These are phyloP conservation scores for Talaromyces proteolyticus DNA, from an alignment of 495 filamentous ascomycete species.

Conservation along the genomic window DNA sequence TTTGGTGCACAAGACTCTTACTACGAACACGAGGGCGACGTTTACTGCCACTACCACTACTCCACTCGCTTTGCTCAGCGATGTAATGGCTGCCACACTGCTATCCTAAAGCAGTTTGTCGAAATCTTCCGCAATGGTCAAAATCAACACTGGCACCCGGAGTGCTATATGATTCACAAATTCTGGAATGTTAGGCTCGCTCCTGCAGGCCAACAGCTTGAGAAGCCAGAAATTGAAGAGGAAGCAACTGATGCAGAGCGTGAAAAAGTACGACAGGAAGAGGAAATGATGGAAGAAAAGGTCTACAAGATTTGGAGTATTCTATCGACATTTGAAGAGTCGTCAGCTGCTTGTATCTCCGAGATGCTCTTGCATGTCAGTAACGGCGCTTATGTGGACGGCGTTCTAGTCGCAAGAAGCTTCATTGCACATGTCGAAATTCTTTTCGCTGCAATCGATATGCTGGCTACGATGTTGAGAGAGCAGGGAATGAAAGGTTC, in stretches of 20 bases:
- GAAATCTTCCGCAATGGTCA: conserved; percentile 97
- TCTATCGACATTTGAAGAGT: conserved; percentile 93
- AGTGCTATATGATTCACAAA: conserved; percentile 99
- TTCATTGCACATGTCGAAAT: conserved; percentile 97
- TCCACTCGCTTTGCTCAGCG: conserved; percentile 95
- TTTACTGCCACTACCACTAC: conserved; percentile 99
- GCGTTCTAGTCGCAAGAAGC: conserved; percentile 89
- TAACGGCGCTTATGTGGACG: conserved; percentile 94
- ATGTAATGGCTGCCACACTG: conserved; percentile 93
- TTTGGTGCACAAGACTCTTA: conserved; percentile 98
- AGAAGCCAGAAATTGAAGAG: conserved; percentile 42
- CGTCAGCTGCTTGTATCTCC: conserved; percentile 95
- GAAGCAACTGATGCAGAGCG: conserved; percentile 71
- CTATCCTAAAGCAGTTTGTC: conserved; percentile 99
- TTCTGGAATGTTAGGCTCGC: conserved; percentile 97
- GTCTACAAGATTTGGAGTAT: conserved; percentile 98
- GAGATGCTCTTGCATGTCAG: conserved; percentile 99
- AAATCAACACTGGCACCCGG: conserved; percentile 99
- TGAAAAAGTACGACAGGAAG: conserved; percentile 69
- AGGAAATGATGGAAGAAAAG: conserved; percentile 95
- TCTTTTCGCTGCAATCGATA: conserved; percentile 83
- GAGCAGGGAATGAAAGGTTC: conserved; percentile 69
- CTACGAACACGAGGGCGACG: conserved; percentile 94
- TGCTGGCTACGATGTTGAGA: conserved; percentile 67
- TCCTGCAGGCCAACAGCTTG: conserved; percentile 43